Base-by-base conservation (phyloP, 495 filamentous ascomycete species). In the Tricharina praecox region DNA sequence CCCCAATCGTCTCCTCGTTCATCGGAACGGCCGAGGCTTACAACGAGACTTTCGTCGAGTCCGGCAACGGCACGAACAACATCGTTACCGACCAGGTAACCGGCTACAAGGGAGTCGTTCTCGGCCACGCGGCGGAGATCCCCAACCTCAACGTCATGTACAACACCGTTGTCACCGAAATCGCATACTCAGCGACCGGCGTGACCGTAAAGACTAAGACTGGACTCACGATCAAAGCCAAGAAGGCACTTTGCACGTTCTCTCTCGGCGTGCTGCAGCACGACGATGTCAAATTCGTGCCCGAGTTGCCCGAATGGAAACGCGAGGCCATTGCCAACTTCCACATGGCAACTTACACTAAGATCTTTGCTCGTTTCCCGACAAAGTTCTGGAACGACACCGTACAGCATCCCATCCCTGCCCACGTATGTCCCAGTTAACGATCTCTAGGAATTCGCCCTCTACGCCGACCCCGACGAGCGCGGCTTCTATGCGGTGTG, bases 281-380 rank as follows among this genome's bases (percentile, higher is more conserved):
- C 46, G 66, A 75, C 42, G 66, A 67, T 1, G 71, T 85, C 2
- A 61, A 56, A 0, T 86, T 85, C 58, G 54, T 61, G 9, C 81
- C 81, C 0, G 55, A 62, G 2, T 66, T 84, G 0, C 81, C 81
- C 0, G 58, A 62, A 8, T 82, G 78, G 79, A 85, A 86, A 54
- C 65, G 68, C 9, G 69, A 68, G 19, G 74, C 74, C 5, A 78
- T 83, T 52, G 69, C 73, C 4, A 73, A 70, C 35, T 81, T 81
- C 61, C 68, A 70, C 49, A 81, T 86, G 73, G 79, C 74, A 20
- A 84, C 76, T 1, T 86, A 84, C 66, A 85, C 78, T 47, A 85
- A 84, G 55, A 76, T 85, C 51, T 85, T 85, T 67, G 61, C 83
- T 10, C 79, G 81, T 47, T 86, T 84, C 61, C 13, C 7, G 13